Percentiles rank a stretch among this genome's conserved stretches.
These are phyloP conservation scores for Musa beccarii DNA, from an alignment of 176 grass and related monocot genomes.

Conservation along the genomic window DNA sequence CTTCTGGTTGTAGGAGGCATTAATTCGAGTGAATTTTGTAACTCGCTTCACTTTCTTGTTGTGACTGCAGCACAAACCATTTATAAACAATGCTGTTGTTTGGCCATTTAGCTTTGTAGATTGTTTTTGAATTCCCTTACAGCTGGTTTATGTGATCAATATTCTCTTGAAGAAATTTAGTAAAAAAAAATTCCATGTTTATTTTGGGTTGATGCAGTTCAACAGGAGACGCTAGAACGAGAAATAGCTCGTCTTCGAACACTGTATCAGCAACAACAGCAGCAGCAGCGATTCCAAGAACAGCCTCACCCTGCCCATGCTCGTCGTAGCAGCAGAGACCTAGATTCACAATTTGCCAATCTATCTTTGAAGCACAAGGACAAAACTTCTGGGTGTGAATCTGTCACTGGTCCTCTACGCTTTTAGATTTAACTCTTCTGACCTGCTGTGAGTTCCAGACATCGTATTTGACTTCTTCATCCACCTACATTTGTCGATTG, in stretches of 20 bases:
- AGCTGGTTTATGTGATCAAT: neutral
- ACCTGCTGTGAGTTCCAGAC: neutral
- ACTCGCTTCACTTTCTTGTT: neutral
- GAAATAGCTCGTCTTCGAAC: constrained; percentile 69
- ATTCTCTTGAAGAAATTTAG: neutral
- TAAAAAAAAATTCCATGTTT: neutral
- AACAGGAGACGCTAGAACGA: constrained; percentile 96
- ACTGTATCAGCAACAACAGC: constrained; percentile 71
- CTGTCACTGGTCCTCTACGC: constrained; percentile 45
- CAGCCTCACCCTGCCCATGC: constrained; percentile 22
- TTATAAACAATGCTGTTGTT: neutral
- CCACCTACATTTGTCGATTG: constrained; percentile 11
- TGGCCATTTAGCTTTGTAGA: neutral
- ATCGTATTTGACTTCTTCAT: constrained; percentile 14
- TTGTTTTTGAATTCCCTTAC: neutral
- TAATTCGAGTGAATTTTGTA: neutral
- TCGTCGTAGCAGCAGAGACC: constrained; percentile 68
- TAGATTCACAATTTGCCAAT: constrained; percentile 73
- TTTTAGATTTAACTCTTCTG: constrained; percentile 33
- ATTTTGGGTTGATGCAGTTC: constrained; percentile 45
- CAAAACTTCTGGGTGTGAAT: constrained; percentile 38
- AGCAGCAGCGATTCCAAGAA: constrained; percentile 33
- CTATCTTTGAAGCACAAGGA: constrained; percentile 84
- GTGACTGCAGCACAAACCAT: neutral
- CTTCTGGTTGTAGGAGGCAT: too few relatives aligned